Evolutionary conservation across 352 stramenopile species (phyloP).

Genomic region (Aphanomyces cochlioides): DNA sequence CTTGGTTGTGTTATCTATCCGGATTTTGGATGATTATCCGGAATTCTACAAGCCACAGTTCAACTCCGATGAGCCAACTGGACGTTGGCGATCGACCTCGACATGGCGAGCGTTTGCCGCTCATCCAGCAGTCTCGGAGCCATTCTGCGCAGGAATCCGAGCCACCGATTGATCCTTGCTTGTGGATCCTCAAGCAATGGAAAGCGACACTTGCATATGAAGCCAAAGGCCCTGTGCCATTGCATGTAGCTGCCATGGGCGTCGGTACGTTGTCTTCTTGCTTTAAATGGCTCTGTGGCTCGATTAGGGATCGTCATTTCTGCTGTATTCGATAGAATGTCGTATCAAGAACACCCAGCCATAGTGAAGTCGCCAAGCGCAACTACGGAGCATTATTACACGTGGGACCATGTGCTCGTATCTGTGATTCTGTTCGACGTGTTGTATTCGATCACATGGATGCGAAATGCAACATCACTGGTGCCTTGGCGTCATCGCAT

Average conservation of each 20-base stretch:
- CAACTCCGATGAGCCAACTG: too few species aligned
- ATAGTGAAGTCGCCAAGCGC: neutral
- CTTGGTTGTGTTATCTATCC: too few species aligned
- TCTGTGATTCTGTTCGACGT: conserved; percentile 1
- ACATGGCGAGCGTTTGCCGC: too few species aligned
- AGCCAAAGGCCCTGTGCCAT: neutral
- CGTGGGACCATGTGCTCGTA: conserved; percentile 10
- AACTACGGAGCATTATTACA: conserved; percentile 7
- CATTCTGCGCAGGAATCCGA: too few species aligned
- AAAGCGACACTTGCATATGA: conserved; percentile 3
- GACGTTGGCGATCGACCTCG: too few species aligned
- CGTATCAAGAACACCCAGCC: neutral
- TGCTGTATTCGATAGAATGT: neutral
- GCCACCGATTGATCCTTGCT: neutral
- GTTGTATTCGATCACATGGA: neutral
- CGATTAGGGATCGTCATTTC: neutral
- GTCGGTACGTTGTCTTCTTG: neutral
- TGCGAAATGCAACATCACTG: neutral
- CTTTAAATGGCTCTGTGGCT: neutral
- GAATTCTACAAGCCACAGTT: too few species aligned
- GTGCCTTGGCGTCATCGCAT: neutral
- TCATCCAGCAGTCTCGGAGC: too few species aligned
- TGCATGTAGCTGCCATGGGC: conserved; percentile 7
- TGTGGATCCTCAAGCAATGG: conserved; percentile 17
- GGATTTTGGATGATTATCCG: too few species aligned